phyloP scores from a whole-genome alignment of 768 basidiomycete species.

The Lanmaoa pseudosensibilis region DNA sequence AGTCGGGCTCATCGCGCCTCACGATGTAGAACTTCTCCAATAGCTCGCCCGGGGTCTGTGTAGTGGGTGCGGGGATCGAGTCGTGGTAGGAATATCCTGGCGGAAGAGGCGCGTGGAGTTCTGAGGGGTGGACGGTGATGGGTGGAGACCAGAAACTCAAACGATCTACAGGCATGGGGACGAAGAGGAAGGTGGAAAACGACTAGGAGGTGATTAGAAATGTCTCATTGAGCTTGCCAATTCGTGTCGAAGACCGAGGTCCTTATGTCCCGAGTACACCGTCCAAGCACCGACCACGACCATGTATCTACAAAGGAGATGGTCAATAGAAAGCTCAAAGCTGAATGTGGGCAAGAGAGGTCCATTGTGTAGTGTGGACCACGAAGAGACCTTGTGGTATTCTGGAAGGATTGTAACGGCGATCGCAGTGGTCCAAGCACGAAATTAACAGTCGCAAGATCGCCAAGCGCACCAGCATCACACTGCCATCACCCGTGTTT shows the following conservation, averaged over 20 bases:
- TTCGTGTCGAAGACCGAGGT: not conserved
- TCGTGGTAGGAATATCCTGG: not conserved
- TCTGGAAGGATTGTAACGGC: not conserved
- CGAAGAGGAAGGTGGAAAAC: not conserved
- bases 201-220: not conserved
- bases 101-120: slow-evolving; percentile 1
- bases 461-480: not conserved
- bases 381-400: not conserved
- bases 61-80: not conserved
- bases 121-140: not conserved
- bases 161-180: slow-evolving; percentile 2
- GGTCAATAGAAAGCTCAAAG: slow-evolving; percentile 6
- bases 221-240: not conserved
- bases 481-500: not conserved
- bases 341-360: not conserved
- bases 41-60: slow-evolving; percentile 6
- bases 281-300: slow-evolving; percentile 1
- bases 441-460: not conserved
- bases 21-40: not conserved
- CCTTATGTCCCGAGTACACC: not conserved
- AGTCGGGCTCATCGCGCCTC: not conserved
- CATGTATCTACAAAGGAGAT: not conserved
- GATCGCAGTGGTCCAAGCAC: not conserved
- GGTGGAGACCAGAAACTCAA: slow-evolving; percentile 4
- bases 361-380: not conserved